phyloP scores from a whole-genome alignment of 106 monocot species.

The Posidonia australis region DNA sequence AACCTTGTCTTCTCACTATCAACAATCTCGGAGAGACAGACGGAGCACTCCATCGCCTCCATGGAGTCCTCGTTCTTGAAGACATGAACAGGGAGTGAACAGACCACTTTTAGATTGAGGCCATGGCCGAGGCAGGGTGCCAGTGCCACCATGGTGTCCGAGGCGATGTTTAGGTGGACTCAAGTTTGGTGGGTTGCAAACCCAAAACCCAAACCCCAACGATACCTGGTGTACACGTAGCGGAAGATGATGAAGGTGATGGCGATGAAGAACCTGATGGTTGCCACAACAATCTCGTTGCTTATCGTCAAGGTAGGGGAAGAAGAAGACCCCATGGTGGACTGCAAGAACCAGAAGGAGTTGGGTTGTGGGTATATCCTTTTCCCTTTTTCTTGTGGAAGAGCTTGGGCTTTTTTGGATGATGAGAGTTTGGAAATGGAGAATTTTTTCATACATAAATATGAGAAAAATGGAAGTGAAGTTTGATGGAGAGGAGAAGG shows the following conservation, averaged over 20 bases:
- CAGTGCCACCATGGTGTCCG: background rate
- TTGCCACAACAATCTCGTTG: background rate
- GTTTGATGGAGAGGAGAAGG: no score
- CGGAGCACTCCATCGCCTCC: conserved; percentile 13
- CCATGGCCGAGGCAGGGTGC: background rate
- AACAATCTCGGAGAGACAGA: conserved; percentile 8
- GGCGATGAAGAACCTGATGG: background rate
- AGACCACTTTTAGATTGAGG: background rate
- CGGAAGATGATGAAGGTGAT: background rate
- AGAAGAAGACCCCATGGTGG: no score
- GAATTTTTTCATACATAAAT: no score
- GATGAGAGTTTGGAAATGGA: no score
- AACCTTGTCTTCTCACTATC: conserved; percentile 14
- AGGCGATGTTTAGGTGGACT: background rate
- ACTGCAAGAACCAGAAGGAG: no score
- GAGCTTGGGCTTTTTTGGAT: no score
- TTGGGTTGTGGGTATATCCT: no score
- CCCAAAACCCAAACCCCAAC: conserved; percentile 5
- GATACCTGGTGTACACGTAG: background rate
- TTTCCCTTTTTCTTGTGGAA: no score
- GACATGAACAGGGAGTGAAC: background rate
- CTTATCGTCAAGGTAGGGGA: background rate
- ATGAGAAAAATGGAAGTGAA: no score
- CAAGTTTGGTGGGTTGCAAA: background rate
- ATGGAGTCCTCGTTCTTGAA: background rate